A percentile compares a stretch with the other conserved stretches of the same genome.
Conservation (phyloP, 345 rosid genomes). For the Rubroshorea leprosula region DNA sequence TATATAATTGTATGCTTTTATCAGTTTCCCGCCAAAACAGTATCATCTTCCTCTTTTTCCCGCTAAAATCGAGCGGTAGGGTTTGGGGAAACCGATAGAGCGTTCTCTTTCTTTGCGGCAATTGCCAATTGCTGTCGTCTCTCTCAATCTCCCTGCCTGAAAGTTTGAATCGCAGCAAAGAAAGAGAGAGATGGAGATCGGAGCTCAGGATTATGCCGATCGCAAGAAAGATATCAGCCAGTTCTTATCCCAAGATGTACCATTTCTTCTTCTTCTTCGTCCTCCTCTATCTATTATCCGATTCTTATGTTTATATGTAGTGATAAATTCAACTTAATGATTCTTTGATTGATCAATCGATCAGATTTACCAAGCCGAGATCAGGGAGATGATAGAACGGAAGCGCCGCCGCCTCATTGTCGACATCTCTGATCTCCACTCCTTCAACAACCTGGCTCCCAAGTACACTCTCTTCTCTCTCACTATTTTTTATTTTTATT, state of each 20-base stretch:
- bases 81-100: background rate
- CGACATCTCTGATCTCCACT: conserved; percentile 82
- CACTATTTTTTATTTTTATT: background rate
- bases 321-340: too few species aligned
- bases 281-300: background rate
- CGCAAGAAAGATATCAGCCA: conserved; percentile 44
- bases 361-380: conserved; percentile 73
- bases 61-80: conserved; percentile 28
- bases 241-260: conserved; percentile 74
- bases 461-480: conserved; percentile 28
- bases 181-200: conserved; percentile 10
- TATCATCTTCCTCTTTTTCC: conserved; percentile 13
- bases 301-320: background rate
- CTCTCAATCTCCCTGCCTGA: background rate
- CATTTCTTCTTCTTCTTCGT: background rate
- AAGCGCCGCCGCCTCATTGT: conserved; percentile 91
- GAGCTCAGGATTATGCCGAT: conserved; percentile 20
- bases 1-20: too few species aligned
- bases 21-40: conserved; percentile 36
- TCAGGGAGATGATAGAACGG: conserved; percentile 75
- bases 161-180: background rate
- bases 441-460: conserved; percentile 56
- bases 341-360: background rate
- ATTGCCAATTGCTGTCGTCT: too few species aligned
- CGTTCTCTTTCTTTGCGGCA: background rate